Conservation (phyloP, 2,329 filamentous ascomycete genomes). For the Paraphaeosphaeria sporulosa region DNA sequence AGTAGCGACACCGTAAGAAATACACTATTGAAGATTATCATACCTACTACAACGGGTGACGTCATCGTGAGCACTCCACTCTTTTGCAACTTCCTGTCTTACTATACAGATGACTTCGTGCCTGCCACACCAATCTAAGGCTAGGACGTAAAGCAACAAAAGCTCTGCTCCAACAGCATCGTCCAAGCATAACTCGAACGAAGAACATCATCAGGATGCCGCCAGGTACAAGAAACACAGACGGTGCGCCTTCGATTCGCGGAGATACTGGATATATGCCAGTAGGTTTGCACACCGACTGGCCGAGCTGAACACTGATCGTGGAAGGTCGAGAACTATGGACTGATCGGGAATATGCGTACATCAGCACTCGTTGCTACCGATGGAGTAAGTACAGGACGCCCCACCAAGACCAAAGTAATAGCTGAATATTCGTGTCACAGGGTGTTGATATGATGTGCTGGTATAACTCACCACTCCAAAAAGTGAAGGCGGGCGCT, state of each 20-base stretch:
- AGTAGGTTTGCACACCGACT: background rate
- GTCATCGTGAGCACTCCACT: background rate
- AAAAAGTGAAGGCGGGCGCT: background rate
- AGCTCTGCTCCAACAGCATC: background rate
- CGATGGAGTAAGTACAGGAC: slow-evolving; percentile 57
- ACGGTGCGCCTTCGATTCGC: slow-evolving; percentile 14
- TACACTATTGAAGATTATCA: background rate
- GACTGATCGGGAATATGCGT: slow-evolving; percentile 78
- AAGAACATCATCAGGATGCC: background rate
- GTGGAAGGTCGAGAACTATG: slow-evolving; percentile 72
- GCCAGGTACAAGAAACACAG: background rate
- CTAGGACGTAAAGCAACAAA: background rate
- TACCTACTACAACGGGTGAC: background rate
- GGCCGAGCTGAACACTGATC: background rate
- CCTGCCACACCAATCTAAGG: background rate
- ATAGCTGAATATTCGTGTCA: slow-evolving; percentile 22
- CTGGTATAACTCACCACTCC: slow-evolving; percentile 54
- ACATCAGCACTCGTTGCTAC: slow-evolving; percentile 78
- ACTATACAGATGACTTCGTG: background rate
- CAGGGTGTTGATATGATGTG: slow-evolving; percentile 76
- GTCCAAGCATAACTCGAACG: background rate
- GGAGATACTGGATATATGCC: slow-evolving; percentile 22
- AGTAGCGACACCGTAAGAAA: background rate
- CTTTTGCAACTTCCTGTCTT: background rate
- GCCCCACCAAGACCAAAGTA: background rate